phyloP scores from a whole-genome alignment of 2,329 filamentous ascomycete species.

The Claviceps pazoutovae region DNA sequence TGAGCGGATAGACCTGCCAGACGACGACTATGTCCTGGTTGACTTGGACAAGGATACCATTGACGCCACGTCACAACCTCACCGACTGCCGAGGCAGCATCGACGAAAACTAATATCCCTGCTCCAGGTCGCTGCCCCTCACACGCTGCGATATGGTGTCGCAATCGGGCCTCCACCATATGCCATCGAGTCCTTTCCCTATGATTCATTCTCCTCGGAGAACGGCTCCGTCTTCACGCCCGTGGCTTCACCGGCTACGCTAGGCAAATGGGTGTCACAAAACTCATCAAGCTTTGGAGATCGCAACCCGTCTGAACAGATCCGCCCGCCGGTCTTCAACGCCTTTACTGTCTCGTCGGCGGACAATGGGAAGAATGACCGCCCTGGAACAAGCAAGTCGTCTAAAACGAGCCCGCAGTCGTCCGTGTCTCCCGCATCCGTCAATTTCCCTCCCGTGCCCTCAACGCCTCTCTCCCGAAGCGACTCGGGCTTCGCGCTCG shows the following conservation, averaged over 20 bases:
- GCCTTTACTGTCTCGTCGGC: conserved; percentile 69
- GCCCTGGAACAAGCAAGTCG: conserved; percentile 63
- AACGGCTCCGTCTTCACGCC: conserved; percentile 67
- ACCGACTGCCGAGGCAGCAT: conserved; percentile 71
- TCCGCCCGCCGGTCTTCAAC: conserved; percentile 67
- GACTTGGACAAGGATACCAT: conserved; percentile 87
- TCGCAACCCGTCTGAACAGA: conserved; percentile 34
- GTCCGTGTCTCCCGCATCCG: conserved; percentile 63
- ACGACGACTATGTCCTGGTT: conserved; percentile 90
- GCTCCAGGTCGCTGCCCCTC: conserved; percentile 78
- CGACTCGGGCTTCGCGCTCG: conserved; percentile 80
- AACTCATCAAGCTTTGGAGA: conserved; percentile 82
- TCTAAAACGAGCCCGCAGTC: conserved; percentile 47
- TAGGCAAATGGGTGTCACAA: conserved; percentile 77
- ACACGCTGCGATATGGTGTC: conserved; percentile 77
- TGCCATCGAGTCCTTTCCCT: conserved; percentile 82
- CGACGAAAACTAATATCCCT: conserved; percentile 79
- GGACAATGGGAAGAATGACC: conserved; percentile 52
- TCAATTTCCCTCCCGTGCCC: conserved; percentile 61
- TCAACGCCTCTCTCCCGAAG: conserved; percentile 72
- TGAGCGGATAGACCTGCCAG: conserved; percentile 70
- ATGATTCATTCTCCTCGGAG: conserved; percentile 80
- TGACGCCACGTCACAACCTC: conserved; percentile 67
- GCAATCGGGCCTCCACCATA: conserved; percentile 81
- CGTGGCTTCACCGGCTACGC: conserved; percentile 51